A percentile compares a stretch with the other conserved stretches of the same genome.
These are phyloP conservation scores for Tolypocladium pustulatum DNA, from an alignment of 2,329 filamentous ascomycete species.

Conservation along the genomic window DNA sequence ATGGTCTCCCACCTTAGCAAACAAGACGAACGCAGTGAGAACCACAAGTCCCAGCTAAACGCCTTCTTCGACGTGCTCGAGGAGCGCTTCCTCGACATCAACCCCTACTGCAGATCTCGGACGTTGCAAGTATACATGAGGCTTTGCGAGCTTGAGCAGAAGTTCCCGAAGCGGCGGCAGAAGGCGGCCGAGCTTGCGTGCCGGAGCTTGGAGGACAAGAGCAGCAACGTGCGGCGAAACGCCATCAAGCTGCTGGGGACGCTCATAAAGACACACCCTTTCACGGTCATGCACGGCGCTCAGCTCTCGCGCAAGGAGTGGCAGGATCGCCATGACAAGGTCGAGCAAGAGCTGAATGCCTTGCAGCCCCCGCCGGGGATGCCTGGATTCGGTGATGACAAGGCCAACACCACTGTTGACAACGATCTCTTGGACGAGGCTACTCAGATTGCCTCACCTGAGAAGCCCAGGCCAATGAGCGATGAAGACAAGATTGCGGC, in stretches of 20 bases:
- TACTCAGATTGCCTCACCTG: slow-evolving; percentile 64
- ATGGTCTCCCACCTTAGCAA: slow-evolving; percentile 84
- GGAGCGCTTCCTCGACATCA: slow-evolving; percentile 90
- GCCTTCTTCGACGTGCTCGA: slow-evolving; percentile 96
- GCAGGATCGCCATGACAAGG: slow-evolving; percentile 69
- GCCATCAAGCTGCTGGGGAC: slow-evolving; percentile 86
- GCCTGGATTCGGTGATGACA: slow-evolving; percentile 44
- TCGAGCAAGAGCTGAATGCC: slow-evolving; percentile 71
- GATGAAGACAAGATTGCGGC: slow-evolving; percentile 68
- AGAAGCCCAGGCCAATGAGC: slow-evolving; percentile 57
- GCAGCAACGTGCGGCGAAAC: slow-evolving; percentile 91
- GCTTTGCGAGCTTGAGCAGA: slow-evolving; percentile 88
- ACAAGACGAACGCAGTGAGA: slow-evolving; percentile 83
- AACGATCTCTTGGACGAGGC: slow-evolving; percentile 76
- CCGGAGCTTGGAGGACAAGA: slow-evolving; percentile 91
- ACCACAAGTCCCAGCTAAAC: slow-evolving; percentile 88
- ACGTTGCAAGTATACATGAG: slow-evolving; percentile 89
- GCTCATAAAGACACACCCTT: slow-evolving; percentile 88
- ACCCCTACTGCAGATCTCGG: slow-evolving; percentile 88
- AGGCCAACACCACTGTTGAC: slow-evolving; percentile 61
- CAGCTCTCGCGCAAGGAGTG: slow-evolving; percentile 79
- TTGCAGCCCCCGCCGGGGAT: slow-evolving; percentile 75
- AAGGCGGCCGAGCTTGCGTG: slow-evolving; percentile 78
- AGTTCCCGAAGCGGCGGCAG: slow-evolving; percentile 87
- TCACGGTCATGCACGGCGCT: slow-evolving; percentile 82